phyloP scores from a whole-genome alignment of 495 filamentous ascomycete genomes.

The Talaromyces adpressus region DNA sequence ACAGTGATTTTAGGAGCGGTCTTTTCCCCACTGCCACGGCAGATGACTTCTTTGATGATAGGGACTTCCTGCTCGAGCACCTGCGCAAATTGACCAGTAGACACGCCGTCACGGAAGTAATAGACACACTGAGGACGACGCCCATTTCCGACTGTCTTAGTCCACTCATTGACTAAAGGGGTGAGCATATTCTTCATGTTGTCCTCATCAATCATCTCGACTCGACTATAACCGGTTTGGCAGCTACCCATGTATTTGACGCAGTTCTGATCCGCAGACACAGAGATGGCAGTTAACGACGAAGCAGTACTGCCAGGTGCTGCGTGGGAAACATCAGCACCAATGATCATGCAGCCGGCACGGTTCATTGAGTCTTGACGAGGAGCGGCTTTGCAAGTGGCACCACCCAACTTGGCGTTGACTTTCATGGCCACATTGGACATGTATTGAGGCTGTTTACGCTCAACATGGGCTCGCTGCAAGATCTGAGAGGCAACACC shows the following conservation, averaged over 20 bases:
- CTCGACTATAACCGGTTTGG: slow-evolving; percentile 68
- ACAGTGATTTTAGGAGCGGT: slow-evolving; percentile 62
- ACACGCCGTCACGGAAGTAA: slow-evolving; percentile 93
- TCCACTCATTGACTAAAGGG: slow-evolving; percentile 58
- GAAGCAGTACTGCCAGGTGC: slow-evolving; percentile 53
- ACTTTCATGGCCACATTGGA: slow-evolving; percentile 92
- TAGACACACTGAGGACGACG: slow-evolving; percentile 60
- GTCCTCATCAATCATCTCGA: slow-evolving; percentile 60
- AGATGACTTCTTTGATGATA: slow-evolving; percentile 56
- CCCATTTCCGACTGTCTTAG: slow-evolving; percentile 40
- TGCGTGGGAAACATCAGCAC: slow-evolving; percentile 83
- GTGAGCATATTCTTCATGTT: slow-evolving; percentile 60
- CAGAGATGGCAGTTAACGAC: slow-evolving; percentile 82
- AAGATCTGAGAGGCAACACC: slow-evolving; percentile 70
- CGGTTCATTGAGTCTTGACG: slow-evolving; percentile 28
- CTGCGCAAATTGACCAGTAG: slow-evolving; percentile 71
- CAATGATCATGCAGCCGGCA: slow-evolving; percentile 65
- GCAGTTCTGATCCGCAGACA: slow-evolving; percentile 63
- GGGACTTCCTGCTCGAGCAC: slow-evolving; percentile 70
- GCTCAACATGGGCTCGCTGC: slow-evolving; percentile 52
- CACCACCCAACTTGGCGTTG: slow-evolving; percentile 61
- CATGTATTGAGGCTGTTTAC: slow-evolving; percentile 63
- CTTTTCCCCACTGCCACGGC: slow-evolving; percentile 22
- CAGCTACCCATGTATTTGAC: slow-evolving; percentile 68
- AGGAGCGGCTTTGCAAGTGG: slow-evolving; percentile 43